Conservation (phyloP, 164 flowering plant genomes). For the Tetrastigma voinierianum region DNA sequence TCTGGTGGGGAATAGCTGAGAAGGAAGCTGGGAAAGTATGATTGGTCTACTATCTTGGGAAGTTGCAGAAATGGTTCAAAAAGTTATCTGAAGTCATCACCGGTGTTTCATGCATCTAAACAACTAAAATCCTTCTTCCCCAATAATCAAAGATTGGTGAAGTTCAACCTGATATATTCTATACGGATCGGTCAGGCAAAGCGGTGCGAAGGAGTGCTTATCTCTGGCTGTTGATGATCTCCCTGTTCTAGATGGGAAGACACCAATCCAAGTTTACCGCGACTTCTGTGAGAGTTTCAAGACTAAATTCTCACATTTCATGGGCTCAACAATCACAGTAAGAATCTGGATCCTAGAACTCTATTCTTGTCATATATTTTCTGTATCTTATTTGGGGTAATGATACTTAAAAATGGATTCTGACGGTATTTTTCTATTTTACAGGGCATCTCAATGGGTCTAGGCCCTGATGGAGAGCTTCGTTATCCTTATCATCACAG, state of each 20-base stretch:
- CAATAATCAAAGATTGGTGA: constrained; percentile 64
- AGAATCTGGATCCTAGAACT: constrained; percentile 8
- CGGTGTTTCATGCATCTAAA: constrained; percentile 72
- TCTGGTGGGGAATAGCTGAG: constrained; percentile 96
- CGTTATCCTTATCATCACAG: constrained; percentile 70
- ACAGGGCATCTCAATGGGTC: constrained; percentile 80
- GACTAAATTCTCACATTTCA: constrained; percentile 50
- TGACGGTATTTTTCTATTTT: constrained; percentile 7
- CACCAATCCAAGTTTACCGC: constrained; percentile 71
- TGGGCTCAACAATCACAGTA: constrained; percentile 88
- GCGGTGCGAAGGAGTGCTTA: constrained; percentile 60
- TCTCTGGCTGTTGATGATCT: constrained; percentile 76
- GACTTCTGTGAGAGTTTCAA: constrained; percentile 77
- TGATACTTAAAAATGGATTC: neutral
- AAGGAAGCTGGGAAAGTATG: constrained; percentile 69
- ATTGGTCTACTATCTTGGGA: constrained; percentile 81
- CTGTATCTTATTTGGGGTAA: neutral
- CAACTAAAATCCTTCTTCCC: constrained; percentile 55
- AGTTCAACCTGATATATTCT: constrained; percentile 53
- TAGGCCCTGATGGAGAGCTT: constrained; percentile 96
- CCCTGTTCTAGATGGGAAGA: constrained; percentile 73
- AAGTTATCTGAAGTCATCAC: constrained; percentile 68
- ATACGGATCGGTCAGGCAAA: constrained; percentile 59
- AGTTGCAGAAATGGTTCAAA: constrained; percentile 76
- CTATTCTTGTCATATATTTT: no score